A percentile compares a stretch with the other conserved stretches of the same genome.
Evolutionary conservation across 257 asterid genomes (phyloP).

Genomic region (Fraxinus excelsior): DNA sequence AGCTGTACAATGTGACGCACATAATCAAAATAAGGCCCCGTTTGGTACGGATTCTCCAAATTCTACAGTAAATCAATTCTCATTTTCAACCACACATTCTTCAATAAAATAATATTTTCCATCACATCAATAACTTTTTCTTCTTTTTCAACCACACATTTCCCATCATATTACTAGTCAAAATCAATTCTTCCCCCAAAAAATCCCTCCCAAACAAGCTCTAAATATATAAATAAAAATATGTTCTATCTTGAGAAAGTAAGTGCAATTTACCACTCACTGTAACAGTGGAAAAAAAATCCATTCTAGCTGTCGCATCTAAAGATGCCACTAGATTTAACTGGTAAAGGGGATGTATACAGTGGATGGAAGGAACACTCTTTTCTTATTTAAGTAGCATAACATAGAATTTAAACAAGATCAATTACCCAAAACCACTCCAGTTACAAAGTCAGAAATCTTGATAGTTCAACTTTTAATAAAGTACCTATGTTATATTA

Average conservation of each 20-base stretch:
- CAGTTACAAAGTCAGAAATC: neutral
- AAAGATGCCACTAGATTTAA: neutral
- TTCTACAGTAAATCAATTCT: too few relatives aligned
- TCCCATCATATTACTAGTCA: too few relatives aligned
- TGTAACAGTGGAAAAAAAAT: neutral
- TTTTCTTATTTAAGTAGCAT: neutral
- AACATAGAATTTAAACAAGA: neutral
- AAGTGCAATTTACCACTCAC: neutral
- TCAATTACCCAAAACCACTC: neutral
- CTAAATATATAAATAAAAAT: too few relatives aligned
- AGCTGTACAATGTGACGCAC: neutral
- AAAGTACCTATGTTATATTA: neutral
- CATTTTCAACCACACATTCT: too few relatives aligned
- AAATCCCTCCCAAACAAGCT: too few relatives aligned
- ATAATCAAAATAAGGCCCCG: too few relatives aligned
- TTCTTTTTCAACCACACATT: too few relatives aligned
- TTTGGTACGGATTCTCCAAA: too few relatives aligned
- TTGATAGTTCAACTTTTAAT: neutral
- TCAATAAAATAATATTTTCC: too few relatives aligned
- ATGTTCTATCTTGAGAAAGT: neutral
- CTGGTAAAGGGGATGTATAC: neutral
- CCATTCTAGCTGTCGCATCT: neutral
- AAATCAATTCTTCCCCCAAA: too few relatives aligned
- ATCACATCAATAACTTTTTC: too few relatives aligned
- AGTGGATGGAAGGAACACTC: neutral